These are phyloP conservation scores for Aspergillus felis DNA, from an alignment of 2,329 filamentous ascomycete species.

Conservation along the genomic window DNA sequence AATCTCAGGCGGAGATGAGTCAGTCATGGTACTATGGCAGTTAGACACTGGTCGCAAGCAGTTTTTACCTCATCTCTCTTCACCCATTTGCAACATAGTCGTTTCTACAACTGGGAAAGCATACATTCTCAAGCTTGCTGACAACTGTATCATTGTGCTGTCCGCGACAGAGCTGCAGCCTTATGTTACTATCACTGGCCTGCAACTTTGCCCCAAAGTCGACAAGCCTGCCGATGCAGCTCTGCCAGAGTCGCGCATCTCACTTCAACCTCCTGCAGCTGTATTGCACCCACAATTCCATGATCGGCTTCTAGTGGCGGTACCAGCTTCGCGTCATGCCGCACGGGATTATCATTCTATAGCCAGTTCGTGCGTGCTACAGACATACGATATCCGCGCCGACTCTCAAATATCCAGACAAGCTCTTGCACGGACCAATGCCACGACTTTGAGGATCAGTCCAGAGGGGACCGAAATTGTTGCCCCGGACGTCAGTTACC, in stretches of 20 bases:
- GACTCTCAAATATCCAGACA: constrained; percentile 79
- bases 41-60: constrained; percentile 79
- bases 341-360: constrained; percentile 33
- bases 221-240: constrained; percentile 50
- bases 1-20: constrained; percentile 87
- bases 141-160: constrained; percentile 87
- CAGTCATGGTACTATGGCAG: constrained; percentile 88
- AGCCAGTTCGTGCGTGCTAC: constrained; percentile 59
- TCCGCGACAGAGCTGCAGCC: constrained; percentile 87
- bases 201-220: constrained; percentile 57
- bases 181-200: constrained; percentile 75
- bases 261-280: constrained; percentile 47
- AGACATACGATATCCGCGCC: constrained; percentile 80
- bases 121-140: constrained; percentile 80
- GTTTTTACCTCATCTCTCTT: constrained; percentile 84
- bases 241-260: constrained; percentile 3
- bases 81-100: constrained; percentile 77
- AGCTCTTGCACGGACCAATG: constrained; percentile 81
- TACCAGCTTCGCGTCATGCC: constrained; percentile 52
- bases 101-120: constrained; percentile 75
- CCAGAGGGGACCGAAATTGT: constrained; percentile 67
- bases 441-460: constrained; percentile 73
- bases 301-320: constrained; percentile 64
- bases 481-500: constrained; percentile 71
- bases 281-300: constrained; percentile 59